These are phyloP conservation scores for Emmonsia crescens DNA, from an alignment of 2,329 filamentous ascomycete genomes.

Conservation along the genomic window DNA sequence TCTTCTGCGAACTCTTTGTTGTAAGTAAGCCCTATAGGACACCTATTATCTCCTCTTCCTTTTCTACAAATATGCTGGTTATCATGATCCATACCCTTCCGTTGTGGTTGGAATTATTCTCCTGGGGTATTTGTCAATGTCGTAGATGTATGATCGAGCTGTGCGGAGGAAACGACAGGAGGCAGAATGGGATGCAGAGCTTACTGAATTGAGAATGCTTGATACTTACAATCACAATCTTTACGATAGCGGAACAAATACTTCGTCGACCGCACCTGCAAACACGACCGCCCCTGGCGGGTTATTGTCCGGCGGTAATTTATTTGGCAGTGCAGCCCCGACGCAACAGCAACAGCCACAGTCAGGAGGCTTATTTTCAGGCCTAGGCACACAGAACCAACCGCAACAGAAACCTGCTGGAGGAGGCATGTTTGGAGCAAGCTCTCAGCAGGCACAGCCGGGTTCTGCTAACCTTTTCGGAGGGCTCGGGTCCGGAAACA, in stretches of 20 bases:
- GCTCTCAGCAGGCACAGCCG: conserved; percentile 9
- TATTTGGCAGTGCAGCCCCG: conserved; percentile 23
- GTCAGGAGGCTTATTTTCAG: conserved; percentile 23
- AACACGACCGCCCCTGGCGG: conserved; percentile 11
- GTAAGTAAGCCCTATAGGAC: conserved; percentile 8
- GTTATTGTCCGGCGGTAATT: conserved; percentile 5
- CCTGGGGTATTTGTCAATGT: background rate
- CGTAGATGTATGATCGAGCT: background rate
- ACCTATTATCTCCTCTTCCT: background rate
- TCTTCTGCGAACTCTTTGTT: conserved; percentile 13
- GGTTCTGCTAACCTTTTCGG: conserved; percentile 14
- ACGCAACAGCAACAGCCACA: conserved; percentile 26
- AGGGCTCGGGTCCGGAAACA: conserved; percentile 6
- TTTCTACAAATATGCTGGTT: background rate
- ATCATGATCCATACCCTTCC: background rate
- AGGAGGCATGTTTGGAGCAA: conserved; percentile 5
- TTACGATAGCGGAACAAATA: conserved; percentile 4
- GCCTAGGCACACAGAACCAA: conserved; percentile 16
- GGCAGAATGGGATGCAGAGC: background rate
- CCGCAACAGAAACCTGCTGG: conserved; percentile 17
- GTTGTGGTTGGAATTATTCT: background rate
- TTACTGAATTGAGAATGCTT: background rate
- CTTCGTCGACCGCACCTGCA: background rate
- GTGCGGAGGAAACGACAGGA: background rate
- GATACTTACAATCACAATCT: conserved; percentile 1